A percentile compares a stretch with the other conserved stretches of the same genome.
phyloP scores from a whole-genome alignment of 108 stramenopile species.

The Hondaea fermentalgiana region DNA sequence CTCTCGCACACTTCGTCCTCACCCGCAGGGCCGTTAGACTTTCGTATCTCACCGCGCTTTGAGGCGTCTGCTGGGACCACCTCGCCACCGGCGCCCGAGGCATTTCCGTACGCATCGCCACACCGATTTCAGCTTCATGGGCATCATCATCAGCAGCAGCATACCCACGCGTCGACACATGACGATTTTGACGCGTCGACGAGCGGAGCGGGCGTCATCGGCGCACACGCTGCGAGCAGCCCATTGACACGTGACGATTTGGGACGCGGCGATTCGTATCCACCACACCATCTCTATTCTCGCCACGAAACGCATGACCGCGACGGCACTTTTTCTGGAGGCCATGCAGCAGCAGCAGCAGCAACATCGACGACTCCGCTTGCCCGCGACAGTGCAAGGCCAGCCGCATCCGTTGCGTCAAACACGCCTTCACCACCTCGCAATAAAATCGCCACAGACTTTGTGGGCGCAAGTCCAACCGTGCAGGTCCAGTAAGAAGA shows the following conservation, averaged over 20 bases:
- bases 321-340: too few species aligned
- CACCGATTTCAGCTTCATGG: too few species aligned
- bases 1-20: not conserved
- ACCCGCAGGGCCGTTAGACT: not conserved
- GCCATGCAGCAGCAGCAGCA: too few species aligned
- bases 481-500: not conserved
- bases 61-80: not conserved
- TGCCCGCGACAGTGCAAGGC: not conserved
- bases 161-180: too few species aligned
- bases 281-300: too few species aligned
- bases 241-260: too few species aligned
- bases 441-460: not conserved
- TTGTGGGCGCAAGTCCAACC: not conserved
- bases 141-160: too few species aligned
- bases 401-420: not conserved
- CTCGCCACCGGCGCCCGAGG: not conserved
- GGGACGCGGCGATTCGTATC: too few species aligned
- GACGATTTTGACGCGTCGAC: too few species aligned
- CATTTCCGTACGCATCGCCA: not conserved
- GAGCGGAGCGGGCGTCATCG: too few species aligned
- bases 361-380: not conserved
- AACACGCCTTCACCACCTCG: not conserved
- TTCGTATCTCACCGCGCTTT: not conserved
- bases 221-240: too few species aligned
- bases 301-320: too few species aligned